phyloP scores from a whole-genome alignment of 2,329 filamentous ascomycete species.

The Mariannaea sp. region DNA sequence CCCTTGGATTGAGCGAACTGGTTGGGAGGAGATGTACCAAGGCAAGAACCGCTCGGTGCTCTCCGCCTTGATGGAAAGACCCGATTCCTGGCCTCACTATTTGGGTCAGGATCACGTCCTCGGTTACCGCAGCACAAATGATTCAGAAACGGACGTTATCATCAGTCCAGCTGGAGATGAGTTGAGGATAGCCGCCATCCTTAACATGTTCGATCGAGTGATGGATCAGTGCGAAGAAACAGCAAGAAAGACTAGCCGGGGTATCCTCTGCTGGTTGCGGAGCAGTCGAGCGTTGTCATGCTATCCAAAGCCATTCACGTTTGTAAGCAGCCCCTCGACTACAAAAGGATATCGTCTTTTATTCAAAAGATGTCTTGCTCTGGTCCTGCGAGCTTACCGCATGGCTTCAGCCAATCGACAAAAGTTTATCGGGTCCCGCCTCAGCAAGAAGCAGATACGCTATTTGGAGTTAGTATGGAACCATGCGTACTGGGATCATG shows the following conservation, averaged over 20 bases:
- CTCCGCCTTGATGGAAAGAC: neutral
- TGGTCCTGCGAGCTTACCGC: conserved; percentile 9
- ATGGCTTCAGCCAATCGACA: neutral
- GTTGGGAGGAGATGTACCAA: conserved; percentile 5
- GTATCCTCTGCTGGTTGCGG: conserved; percentile 11
- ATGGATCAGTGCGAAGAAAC: conserved; percentile 9
- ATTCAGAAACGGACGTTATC: neutral
- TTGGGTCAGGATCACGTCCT: neutral
- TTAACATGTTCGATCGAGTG: neutral
- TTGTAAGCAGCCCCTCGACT: conserved; percentile 1
- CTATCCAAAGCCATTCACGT: conserved; percentile 2
- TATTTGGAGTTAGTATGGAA: conserved; percentile 7
- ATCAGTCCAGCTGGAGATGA: neutral
- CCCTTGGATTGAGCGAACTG: neutral
- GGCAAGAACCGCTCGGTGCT: neutral
- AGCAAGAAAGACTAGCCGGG: conserved; percentile 2
- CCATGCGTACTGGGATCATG: neutral
- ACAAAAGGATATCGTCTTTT: conserved; percentile 2
- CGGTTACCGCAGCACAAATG: neutral
- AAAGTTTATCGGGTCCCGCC: neutral
- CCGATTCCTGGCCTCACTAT: neutral
- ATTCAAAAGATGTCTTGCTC: conserved; percentile 5
- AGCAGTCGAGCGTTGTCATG: neutral
- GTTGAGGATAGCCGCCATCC: neutral
- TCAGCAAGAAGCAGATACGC: conserved; percentile 6